Base-by-base conservation (phyloP, 768 basidiomycete genomes). In the Hygrophorus pudorinus region DNA sequence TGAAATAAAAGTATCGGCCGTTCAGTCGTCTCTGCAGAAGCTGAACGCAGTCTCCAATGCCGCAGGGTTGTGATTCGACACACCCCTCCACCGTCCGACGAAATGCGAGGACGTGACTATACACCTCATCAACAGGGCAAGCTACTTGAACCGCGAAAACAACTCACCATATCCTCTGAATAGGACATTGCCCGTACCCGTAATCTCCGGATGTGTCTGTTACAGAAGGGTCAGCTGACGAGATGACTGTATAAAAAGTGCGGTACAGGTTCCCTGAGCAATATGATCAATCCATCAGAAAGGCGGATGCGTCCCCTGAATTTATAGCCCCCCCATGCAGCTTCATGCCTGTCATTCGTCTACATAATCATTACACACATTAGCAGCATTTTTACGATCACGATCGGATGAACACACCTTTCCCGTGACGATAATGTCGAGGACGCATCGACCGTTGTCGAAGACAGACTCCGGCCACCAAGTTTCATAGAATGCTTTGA, bases 241-340 rank as follows among this genome's bases (percentile, higher is more conserved):
- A 11, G 14, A 7, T 33, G 31, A 35, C 14, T 33, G 30, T 18
- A 41, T 13, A 24, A 13, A 33, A 21, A 60, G 28, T 16, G 12
- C 40, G 72, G 46, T 44, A 76, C 76, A 43, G 78, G 70, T 61
- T 73, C 67, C 43, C 74, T 70, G 20, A 68, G 50, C 28, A 83
- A 57, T 3, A 73, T 67, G 21, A 81, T 61, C 31, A 81, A 61
- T 11, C 81, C 81, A 57, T 84, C 81, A 31, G 65, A 64, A 6
- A 74, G 59, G 24, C 81, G 64, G 11, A 83, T 62, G 24, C 79
- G 72, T 30, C 81, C 81, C 33, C 74, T 56, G 40, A 81, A 64
- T 38, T 60, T 67, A 45, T 71, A 75, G 3, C 64, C 67, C 2
- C 76, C 78, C 81, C 80, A 84, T 2, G 75, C 74, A 14, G 61